Evolutionary conservation across 495 filamentous ascomycete genomes (phyloP).

Genomic region (Hypoxylon rickii): DNA sequence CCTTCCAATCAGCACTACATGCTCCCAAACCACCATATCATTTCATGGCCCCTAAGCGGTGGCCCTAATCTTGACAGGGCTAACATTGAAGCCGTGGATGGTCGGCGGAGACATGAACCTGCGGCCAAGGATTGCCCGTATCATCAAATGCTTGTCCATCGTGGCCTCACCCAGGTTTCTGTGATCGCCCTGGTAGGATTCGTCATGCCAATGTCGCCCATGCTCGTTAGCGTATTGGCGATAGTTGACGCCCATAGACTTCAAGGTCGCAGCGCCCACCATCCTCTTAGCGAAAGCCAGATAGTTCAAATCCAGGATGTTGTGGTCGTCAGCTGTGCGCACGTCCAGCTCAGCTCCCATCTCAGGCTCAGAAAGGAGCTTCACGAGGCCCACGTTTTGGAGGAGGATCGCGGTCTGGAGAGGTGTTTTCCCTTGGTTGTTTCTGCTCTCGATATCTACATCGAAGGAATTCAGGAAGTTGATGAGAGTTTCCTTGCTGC

Average conservation of each 20-base stretch:
- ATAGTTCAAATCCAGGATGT: background rate
- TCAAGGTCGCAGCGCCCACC: background rate
- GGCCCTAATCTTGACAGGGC: too few species aligned
- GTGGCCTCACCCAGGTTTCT: background rate
- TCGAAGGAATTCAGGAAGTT: background rate
- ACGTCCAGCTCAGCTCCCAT: background rate
- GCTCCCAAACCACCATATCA: too few species aligned
- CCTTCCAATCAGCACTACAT: too few species aligned
- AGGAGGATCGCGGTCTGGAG: background rate
- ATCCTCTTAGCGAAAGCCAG: background rate
- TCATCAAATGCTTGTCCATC: background rate
- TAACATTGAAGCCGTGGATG: background rate
- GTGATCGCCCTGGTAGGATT: background rate
- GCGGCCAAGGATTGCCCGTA: background rate
- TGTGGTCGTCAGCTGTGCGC: background rate
- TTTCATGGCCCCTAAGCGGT: too few species aligned
- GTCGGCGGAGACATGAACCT: background rate
- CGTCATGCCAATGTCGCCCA: background rate
- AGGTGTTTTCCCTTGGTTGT: background rate
- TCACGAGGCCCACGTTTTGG: background rate
- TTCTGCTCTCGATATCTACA: background rate
- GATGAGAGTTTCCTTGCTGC: background rate
- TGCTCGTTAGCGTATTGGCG: background rate
- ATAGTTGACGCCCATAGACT: background rate
- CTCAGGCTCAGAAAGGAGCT: background rate